Evolutionary conservation across 768 basidiomycete genomes (phyloP), one percentile per base, ranked within the genome.

Genomic region (Pleurotus ostreatus): DNA sequence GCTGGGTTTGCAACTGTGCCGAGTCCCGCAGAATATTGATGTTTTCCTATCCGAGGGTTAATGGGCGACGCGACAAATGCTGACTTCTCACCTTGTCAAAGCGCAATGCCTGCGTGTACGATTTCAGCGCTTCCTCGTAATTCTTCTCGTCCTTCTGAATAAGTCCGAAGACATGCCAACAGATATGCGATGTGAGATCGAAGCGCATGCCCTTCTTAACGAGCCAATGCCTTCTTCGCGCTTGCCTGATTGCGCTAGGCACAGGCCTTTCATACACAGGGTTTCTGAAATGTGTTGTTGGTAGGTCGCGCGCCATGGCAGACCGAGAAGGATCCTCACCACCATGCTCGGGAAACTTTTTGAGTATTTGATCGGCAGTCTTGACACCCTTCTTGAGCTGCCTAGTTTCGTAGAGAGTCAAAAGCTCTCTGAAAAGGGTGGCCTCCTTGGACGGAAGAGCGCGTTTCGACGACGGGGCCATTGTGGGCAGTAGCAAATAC

Each of bases 131-230:
- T 65, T 95, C 94, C 61, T 92, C 92, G 64, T 93, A 98, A 66
- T 96, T 93, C 71, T 90, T 94, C 68, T 97, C 91, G 7, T 88
- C 88, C 70, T 96, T 93, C 69, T 94, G 90, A 18, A 97, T 85
- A 64, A 99, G 87, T 23, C 94, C 97, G 68, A 93, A 90, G 61
- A 98, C 96, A 71, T 99, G 97, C 95, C 97, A 98, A 67, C 88
- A 89, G 66, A 99, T 98, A 65, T 98, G 94, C 16, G 92, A 94
- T 30, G 82, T 86, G 55, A 92, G 72, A 71, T 95, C 92, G 46
- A 86, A 77, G 43, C 84, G 80, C 61, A 92, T 80, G 57, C 94
- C 94, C 63, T 90, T 87, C 75, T 89, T 88, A 61, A 93, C 88
- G 45, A 92, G 80, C 38, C 86, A 57, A 89, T 76, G 26, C 94